phyloP scores from a whole-genome alignment of 176 grass and related monocot species.

The Hyparrhenia diplandra region DNA sequence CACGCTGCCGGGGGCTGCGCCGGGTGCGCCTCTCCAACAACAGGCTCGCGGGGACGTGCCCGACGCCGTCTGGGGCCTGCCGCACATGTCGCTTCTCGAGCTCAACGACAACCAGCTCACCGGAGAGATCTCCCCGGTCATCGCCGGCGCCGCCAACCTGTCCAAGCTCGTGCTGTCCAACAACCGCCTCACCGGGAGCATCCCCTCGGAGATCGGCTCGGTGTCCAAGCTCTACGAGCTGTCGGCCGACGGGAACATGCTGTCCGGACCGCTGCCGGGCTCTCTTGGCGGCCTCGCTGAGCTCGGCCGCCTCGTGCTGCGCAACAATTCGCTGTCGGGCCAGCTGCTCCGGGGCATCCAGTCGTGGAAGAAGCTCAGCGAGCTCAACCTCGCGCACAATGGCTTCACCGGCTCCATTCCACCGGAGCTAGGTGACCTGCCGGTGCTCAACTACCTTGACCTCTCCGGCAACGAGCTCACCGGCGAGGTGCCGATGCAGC shows the following conservation, averaged over 20 bases:
- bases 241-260: conserved; percentile 65
- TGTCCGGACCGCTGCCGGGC: conserved; percentile 58
- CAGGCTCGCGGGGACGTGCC: conserved; percentile 61
- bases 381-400: conserved; percentile 74
- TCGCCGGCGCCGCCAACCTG: conserved; percentile 74
- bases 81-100: conserved; percentile 70
- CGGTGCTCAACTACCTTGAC: conserved; percentile 93
- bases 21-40: conserved; percentile 71
- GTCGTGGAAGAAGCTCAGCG: conserved; percentile 71
- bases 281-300: conserved; percentile 50
- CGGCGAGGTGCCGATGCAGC: conserved; percentile 55
- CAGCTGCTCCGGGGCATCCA: conserved; percentile 61
- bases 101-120: conserved; percentile 59
- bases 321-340: conserved; percentile 69
- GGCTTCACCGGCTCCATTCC: conserved; percentile 64
- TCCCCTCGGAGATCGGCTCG: conserved; percentile 73
- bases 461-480: conserved; percentile 62
- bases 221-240: conserved; percentile 65
- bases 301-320: conserved; percentile 67
- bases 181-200: conserved; percentile 56
- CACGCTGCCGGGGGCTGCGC: conserved; percentile 52
- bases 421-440: conserved; percentile 69
- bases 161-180: conserved; percentile 65
- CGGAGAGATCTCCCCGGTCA: conserved; percentile 62
- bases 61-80: conserved; percentile 73